These are phyloP conservation scores for Stachybotrys elegans DNA, from an alignment of 2,329 filamentous ascomycete genomes.

Conservation along the genomic window DNA sequence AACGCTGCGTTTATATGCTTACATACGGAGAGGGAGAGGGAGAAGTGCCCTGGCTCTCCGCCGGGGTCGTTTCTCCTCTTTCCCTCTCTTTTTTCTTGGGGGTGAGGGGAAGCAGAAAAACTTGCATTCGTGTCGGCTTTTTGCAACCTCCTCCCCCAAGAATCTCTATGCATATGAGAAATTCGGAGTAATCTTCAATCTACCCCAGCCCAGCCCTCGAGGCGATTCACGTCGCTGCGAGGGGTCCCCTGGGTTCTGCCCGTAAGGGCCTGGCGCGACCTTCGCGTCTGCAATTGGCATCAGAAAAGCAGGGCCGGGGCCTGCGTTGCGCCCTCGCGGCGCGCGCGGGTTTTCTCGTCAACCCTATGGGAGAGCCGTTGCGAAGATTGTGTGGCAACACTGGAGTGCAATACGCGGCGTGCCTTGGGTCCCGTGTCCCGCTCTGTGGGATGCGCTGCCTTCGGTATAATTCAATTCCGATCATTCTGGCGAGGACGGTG, in stretches of 20 bases:
- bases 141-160: no score
- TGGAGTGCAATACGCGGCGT: neutral
- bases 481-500: neutral
- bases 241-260: neutral
- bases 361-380: neutral
- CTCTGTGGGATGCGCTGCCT: neutral
- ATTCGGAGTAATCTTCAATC: neutral
- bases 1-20: constrained; percentile 1
- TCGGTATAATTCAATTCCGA: constrained; percentile 1
- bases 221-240: no score
- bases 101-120: no score
- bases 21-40: neutral
- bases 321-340: neutral
- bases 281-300: neutral
- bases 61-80: no score
- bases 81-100: neutral
- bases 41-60: no score
- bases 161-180: neutral
- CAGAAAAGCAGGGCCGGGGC: neutral
- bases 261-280: neutral
- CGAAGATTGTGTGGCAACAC: constrained; percentile 1
- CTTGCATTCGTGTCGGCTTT: no score
- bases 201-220: neutral
- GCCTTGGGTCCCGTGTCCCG: neutral
- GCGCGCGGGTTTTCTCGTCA: neutral